A percentile compares a stretch with the other conserved stretches of the same genome.
Evolutionary conservation across 2,329 filamentous ascomycete genomes (phyloP).

Genomic region (Ascomycota sp.): DNA sequence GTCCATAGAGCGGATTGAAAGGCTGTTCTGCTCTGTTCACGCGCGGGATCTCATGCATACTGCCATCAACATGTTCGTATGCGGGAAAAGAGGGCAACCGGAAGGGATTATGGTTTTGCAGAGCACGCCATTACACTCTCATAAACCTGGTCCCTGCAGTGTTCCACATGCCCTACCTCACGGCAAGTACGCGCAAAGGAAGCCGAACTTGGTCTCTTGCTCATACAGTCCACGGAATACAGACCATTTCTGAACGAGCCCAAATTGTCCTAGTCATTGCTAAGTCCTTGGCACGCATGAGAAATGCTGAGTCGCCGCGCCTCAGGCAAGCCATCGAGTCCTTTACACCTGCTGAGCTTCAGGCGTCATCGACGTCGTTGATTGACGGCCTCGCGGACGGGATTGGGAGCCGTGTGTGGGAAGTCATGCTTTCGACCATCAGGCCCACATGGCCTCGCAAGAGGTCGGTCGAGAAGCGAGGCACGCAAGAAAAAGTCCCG

Average conservation of each 20-base stretch:
- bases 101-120: conserved; percentile 6
- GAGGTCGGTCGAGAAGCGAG: background rate
- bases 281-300: conserved; percentile 12
- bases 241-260: conserved; percentile 9
- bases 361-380: too few relatives aligned
- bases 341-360: too few relatives aligned
- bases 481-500: too few relatives aligned
- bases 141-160: conserved; percentile 13
- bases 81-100: conserved; percentile 7
- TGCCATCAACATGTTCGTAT: conserved; percentile 8
- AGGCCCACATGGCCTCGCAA: conserved; percentile 2
- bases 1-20: background rate
- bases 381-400: too few relatives aligned
- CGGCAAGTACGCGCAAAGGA: conserved; percentile 6
- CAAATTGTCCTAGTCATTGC: conserved; percentile 10
- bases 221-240: conserved; percentile 1
- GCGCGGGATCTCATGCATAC: conserved; percentile 3
- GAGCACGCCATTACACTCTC: conserved; percentile 5
- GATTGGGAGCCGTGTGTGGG: conserved; percentile 5
- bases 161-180: conserved; percentile 15
- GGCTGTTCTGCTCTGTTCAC: background rate
- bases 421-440: conserved; percentile 6
- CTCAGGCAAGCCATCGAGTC: conserved; percentile 10
- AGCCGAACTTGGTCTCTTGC: background rate
- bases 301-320: conserved; percentile 13